These are phyloP conservation scores for Globisporangium perplexum DNA, from an alignment of 352 stramenopile genomes.

Conservation along the genomic window DNA sequence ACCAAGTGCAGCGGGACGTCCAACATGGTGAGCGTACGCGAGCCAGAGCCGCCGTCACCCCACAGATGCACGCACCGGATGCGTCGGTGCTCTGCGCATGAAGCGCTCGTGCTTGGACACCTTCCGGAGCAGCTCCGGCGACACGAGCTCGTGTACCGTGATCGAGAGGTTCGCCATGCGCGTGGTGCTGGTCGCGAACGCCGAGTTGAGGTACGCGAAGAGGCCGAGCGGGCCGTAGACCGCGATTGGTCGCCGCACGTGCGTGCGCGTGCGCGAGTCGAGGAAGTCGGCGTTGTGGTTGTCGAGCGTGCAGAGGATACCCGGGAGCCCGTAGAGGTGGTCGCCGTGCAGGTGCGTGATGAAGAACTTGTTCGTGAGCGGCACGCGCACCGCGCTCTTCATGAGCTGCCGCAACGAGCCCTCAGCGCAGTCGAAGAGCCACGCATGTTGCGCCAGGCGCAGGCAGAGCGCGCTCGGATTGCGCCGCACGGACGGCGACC, in stretches of 20 bases:
- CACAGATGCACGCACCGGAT: slow-evolving; percentile 47
- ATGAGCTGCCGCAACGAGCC: slow-evolving; percentile 78
- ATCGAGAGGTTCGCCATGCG: slow-evolving; percentile 65
- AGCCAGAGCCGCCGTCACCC: too few species aligned
- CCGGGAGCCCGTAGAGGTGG: slow-evolving; percentile 78
- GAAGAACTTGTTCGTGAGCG: slow-evolving; percentile 82
- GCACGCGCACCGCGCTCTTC: slow-evolving; percentile 64
- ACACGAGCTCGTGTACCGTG: slow-evolving; percentile 73
- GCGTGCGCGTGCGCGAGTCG: slow-evolving; percentile 47
- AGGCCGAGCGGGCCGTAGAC: slow-evolving; percentile 78
- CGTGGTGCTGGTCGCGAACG: slow-evolving; percentile 56
- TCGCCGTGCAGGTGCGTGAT: slow-evolving; percentile 83
- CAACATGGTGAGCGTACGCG: too few species aligned
- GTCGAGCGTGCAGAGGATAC: slow-evolving; percentile 80
- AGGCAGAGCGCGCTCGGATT: slow-evolving; percentile 60
- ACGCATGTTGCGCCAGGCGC: slow-evolving; percentile 62
- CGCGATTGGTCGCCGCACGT: slow-evolving; percentile 39
- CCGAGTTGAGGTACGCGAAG: slow-evolving; percentile 74
- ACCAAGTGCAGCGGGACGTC: too few species aligned
- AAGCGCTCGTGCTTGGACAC: slow-evolving; percentile 54
- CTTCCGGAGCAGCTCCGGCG: slow-evolving; percentile 34
- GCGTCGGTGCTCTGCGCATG: slow-evolving; percentile 44
- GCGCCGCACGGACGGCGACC: slow-evolving; percentile 59
- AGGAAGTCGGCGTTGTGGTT: slow-evolving; percentile 64
- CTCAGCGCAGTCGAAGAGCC: slow-evolving; percentile 88